A percentile compares a stretch with the other conserved stretches of the same genome.
phyloP scores from a whole-genome alignment of 768 basidiomycete genomes.

The Wakefieldia striispora region DNA sequence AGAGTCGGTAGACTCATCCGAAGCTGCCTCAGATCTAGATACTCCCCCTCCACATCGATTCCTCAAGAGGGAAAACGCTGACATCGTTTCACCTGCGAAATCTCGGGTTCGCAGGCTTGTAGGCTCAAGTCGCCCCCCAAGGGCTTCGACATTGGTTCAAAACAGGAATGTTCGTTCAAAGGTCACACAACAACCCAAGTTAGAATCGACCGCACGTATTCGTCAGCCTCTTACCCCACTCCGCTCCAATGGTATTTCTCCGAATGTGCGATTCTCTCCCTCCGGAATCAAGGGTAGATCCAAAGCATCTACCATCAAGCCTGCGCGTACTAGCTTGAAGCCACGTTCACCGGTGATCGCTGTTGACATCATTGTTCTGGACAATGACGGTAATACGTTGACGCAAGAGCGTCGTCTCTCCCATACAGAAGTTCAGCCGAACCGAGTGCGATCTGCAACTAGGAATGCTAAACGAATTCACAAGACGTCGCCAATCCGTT shows the following conservation, averaged over 20 bases:
- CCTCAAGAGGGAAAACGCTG: conserved; percentile 23
- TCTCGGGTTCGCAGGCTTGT: conserved; percentile 11
- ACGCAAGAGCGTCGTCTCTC: conserved; percentile 62
- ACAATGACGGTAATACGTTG: conserved; percentile 55
- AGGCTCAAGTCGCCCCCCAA: conserved; percentile 17
- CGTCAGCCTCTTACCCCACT: conserved; percentile 43
- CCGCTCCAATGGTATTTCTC: conserved; percentile 38
- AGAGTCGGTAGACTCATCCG: conserved; percentile 32
- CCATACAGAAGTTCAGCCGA: conserved; percentile 40
- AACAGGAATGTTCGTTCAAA: conserved; percentile 26
- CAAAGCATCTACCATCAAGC: conserved; percentile 13
- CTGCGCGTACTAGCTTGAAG: conserved; percentile 30
- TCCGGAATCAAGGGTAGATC: conserved; percentile 22
- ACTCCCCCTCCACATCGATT: conserved; percentile 11
- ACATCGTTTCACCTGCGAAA: conserved; percentile 23
- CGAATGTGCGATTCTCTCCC: conserved; percentile 30
- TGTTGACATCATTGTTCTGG: conserved; percentile 67
- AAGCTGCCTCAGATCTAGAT: conserved; percentile 36
- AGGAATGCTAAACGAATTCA: conserved; percentile 7
- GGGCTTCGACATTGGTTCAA: conserved; percentile 21
- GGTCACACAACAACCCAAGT: conserved; percentile 7
- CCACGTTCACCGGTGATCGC: conserved; percentile 51
- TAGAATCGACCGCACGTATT: conserved; percentile 15
- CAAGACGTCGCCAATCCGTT: conserved; percentile 3
- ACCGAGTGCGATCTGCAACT: conserved; percentile 17